phyloP scores from a whole-genome alignment of 2,329 filamentous ascomycete species.

The Scleromitrula shiraiana region DNA sequence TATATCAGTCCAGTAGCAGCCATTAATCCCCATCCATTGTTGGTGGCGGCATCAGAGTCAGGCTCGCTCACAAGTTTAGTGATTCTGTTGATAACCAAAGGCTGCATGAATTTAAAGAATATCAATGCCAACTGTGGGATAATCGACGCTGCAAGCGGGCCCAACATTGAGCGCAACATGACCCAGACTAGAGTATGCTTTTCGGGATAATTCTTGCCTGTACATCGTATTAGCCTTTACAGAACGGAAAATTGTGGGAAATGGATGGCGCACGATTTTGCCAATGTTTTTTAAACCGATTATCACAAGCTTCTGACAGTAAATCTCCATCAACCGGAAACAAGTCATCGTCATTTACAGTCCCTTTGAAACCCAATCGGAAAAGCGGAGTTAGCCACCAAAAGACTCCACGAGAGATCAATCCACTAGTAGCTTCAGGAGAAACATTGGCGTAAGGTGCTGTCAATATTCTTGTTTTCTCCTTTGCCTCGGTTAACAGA shows the following conservation, averaged over 20 bases:
- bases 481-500: slow-evolving; percentile 15
- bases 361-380: slow-evolving; percentile 23
- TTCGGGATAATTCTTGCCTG: slow-evolving; percentile 10
- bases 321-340: slow-evolving; percentile 13
- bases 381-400: slow-evolving; percentile 33
- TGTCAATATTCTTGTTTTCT: slow-evolving; percentile 16
- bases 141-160: slow-evolving; percentile 12
- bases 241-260: background rate
- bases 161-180: slow-evolving; percentile 13
- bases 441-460: slow-evolving; percentile 8
- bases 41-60: background rate
- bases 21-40: slow-evolving; percentile 16
- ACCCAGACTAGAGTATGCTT: slow-evolving; percentile 17
- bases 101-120: slow-evolving; percentile 19
- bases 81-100: slow-evolving; percentile 15
- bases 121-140: slow-evolving; percentile 14
- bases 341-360: slow-evolving; percentile 27
- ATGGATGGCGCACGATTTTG: slow-evolving; percentile 6
- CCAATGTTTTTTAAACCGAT: slow-evolving; percentile 14
- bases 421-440: slow-evolving; percentile 29
- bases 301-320: slow-evolving; percentile 11
- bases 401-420: slow-evolving; percentile 30
- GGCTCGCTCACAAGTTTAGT: slow-evolving; percentile 11
- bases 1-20: slow-evolving; percentile 19
- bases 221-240: slow-evolving; percentile 4